Base-by-base conservation (phyloP, 2,329 filamentous ascomycete species). In the Nigrospora sphaerica region DNA sequence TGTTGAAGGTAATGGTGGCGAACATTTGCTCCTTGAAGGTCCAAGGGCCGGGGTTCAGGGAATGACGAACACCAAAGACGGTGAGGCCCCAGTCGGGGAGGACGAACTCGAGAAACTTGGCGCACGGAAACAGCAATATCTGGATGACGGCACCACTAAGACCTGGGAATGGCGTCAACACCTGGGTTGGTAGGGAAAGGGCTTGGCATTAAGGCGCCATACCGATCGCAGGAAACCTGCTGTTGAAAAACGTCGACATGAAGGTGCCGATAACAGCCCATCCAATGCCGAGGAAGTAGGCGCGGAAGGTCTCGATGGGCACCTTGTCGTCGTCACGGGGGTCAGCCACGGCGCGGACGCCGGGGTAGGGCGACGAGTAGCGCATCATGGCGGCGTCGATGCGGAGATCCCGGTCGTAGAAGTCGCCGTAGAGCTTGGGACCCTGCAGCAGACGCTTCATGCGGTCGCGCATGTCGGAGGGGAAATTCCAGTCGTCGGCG, bases 1-100 rank as follows among this genome's bases (percentile, higher is more conserved):
- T 74, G 57, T 84, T 83, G 47, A 82, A 78, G 74, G 80, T 79
- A 59, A 80, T 77, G 23, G 73, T 70, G 48, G 80, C 74, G 42
- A 80, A 61, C 66, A 77, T 70, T 56, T 82, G 78, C 59, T 82
- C 78, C 62, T 82, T 82, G 55, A 73, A 73, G 45, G 73, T 75
- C 57, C 81, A 81, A 7, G 42, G 42, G 11, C 42, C 58, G 0
- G 57, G 58, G 34, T 59, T 61, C 2, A 68, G 51, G 17, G 60
- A 62, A 52, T 65, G 64, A n/a, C 57, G 55, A 3, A 52, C 49
- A 3, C 65, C 66, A 51, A 62, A 74, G 14, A 74, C 54, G 1
- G 63, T 74, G 52, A 81, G 67, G 32, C 72, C 71, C 39, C 57
- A 63, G 50, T 77, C 73, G 0, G 78, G 78, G 37, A 82, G 62